Conservation (phyloP, 768 basidiomycete genomes). For the Nidularia pulvinata region DNA sequence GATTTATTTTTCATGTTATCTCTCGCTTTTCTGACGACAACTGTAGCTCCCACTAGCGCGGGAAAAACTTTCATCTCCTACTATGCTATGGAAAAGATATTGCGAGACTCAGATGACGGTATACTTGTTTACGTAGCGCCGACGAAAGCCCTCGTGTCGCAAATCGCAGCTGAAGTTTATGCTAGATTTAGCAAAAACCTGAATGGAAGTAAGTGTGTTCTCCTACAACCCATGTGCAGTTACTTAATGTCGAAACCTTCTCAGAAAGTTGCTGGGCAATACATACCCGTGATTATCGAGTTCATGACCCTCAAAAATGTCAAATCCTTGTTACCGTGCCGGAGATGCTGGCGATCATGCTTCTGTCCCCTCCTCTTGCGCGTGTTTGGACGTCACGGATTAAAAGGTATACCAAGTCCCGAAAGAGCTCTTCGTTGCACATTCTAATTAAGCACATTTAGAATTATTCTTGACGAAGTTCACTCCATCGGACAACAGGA, state of each 20-base stretch:
- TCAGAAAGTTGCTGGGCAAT: constrained; percentile 63
- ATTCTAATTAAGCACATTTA: constrained; percentile 16
- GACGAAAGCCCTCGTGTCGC: constrained; percentile 72
- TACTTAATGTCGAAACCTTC: constrained; percentile 1
- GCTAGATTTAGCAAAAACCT: constrained; percentile 59
- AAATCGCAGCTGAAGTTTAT: constrained; percentile 75
- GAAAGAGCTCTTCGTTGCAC: not conserved
- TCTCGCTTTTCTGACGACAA: not conserved
- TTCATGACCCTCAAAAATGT: constrained; percentile 63
- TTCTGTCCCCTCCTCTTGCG: constrained; percentile 67
- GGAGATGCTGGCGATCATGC: constrained; percentile 67
- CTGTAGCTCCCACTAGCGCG: constrained; percentile 64
- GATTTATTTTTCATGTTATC: not conserved
- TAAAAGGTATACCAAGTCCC: constrained; percentile 39
- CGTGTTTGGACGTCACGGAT: constrained; percentile 61
- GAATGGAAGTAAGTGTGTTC: constrained; percentile 34
- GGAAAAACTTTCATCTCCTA: constrained; percentile 80
- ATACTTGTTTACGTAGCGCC: constrained; percentile 75
- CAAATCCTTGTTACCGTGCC: constrained; percentile 79
- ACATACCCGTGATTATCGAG: constrained; percentile 63
- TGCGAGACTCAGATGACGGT: constrained; percentile 63
- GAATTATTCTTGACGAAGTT: constrained; percentile 70
- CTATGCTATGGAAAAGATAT: constrained; percentile 74
- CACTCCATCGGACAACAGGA: constrained; percentile 73
- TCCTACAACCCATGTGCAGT: not conserved